Conservation (phyloP, 1,139 yeast species). For the Zygosaccharomyces pseudobailii region DNA sequence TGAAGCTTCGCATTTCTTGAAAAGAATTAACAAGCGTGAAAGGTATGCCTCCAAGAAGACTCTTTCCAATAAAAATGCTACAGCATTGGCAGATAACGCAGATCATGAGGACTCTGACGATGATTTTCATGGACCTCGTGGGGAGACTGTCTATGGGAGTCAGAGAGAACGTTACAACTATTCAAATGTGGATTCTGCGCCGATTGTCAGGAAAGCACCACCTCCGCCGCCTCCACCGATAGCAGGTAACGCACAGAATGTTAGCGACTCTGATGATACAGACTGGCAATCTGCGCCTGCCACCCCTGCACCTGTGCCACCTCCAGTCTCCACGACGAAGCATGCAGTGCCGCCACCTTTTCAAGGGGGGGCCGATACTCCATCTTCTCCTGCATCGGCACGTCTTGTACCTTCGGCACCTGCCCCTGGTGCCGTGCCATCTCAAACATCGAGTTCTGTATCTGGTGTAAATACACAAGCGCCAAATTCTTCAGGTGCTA, state of each 20-base stretch:
- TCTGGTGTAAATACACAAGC: not conserved
- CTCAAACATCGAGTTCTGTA: not conserved
- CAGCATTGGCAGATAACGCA: slow-evolving; percentile 60
- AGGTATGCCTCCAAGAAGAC: slow-evolving; percentile 88
- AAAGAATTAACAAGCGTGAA: slow-evolving; percentile 67
- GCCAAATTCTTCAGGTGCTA: slow-evolving; percentile 14
- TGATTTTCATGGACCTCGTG: slow-evolving; percentile 67
- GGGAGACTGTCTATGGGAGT: slow-evolving; percentile 39
- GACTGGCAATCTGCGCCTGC: slow-evolving; percentile 10
- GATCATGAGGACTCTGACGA: slow-evolving; percentile 33
- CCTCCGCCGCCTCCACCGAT: slow-evolving; percentile 46
- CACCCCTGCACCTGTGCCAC: slow-evolving; percentile 22
- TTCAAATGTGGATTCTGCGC: slow-evolving; percentile 25
- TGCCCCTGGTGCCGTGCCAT: slow-evolving; percentile 4
- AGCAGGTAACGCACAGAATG: slow-evolving; percentile 13
- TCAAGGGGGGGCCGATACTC: slow-evolving; percentile 15
- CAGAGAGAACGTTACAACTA: slow-evolving; percentile 35
- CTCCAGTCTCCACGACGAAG: slow-evolving; percentile 32
- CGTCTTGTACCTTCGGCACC: slow-evolving; percentile 21
- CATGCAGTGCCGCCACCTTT: slow-evolving; percentile 19
- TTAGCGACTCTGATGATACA: slow-evolving; percentile 9
- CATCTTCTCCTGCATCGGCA: slow-evolving; percentile 24
- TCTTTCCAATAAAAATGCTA: slow-evolving; percentile 76
- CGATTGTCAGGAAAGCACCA: slow-evolving; percentile 42
- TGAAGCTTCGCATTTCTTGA: slow-evolving; percentile 82